These are phyloP conservation scores for Gossypium schwendimanii DNA, from an alignment of 441 rosid species.

Conservation along the genomic window DNA sequence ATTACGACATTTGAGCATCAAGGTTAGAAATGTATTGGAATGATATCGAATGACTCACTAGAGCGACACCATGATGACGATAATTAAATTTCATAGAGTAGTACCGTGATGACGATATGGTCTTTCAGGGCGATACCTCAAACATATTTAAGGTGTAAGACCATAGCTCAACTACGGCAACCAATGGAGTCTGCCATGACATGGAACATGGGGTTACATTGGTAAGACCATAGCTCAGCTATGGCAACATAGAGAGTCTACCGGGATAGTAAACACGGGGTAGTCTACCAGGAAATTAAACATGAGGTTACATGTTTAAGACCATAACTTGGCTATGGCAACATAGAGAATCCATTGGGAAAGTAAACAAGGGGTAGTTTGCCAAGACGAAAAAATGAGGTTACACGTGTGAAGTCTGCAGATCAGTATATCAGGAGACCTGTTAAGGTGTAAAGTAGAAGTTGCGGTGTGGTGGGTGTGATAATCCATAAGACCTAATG, in stretches of 20 bases:
- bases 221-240: neutral
- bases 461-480: neutral
- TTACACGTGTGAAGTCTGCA: neutral
- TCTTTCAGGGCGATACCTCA: neutral
- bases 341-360: neutral
- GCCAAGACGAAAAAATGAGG: neutral
- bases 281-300: neutral
- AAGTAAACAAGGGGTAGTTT: neutral
- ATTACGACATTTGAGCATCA: neutral
- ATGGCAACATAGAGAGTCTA: neutral
- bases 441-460: neutral
- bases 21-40: neutral
- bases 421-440: neutral
- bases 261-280: neutral
- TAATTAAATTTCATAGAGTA: no score
- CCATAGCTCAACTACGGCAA: neutral
- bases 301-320: neutral
- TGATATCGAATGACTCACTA: neutral
- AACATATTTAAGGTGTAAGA: neutral
- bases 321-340: neutral
- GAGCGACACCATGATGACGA: neutral
- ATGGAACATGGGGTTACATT: neutral
- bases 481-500: neutral
- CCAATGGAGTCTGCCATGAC: neutral
- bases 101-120: neutral